A percentile compares a stretch with the other conserved stretches of the same genome.
phyloP scores from a whole-genome alignment of 106 monocot species.

The Cymbidium sinense region DNA sequence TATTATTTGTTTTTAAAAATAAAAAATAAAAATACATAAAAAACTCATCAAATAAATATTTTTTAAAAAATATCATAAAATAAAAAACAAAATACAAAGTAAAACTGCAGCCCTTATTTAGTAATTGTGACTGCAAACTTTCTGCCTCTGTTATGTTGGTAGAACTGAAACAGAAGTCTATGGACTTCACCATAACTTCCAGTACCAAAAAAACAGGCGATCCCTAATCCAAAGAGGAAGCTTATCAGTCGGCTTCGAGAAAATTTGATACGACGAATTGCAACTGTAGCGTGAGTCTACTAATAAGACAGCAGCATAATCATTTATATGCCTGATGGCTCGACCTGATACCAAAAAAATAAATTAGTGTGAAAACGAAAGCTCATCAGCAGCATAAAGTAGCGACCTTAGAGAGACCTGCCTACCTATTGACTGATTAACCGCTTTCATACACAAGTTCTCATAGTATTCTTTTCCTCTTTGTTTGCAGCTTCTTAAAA shows the following conservation, averaged over 20 bases:
- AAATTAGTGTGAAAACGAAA: background rate
- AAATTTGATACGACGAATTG: slow-evolving; percentile 19
- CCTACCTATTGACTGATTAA: slow-evolving; percentile 92
- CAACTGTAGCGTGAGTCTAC: slow-evolving; percentile 74
- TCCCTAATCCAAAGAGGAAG: slow-evolving; percentile 88
- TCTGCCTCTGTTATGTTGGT: slow-evolving; percentile 63
- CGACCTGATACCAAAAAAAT: slow-evolving; percentile 44
- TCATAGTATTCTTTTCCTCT: slow-evolving; percentile 94
- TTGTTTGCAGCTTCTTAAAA: slow-evolving; percentile 68
- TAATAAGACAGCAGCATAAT: slow-evolving; percentile 90
- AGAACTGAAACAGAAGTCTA: slow-evolving; percentile 61
- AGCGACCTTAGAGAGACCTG: background rate
- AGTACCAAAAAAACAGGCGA: slow-evolving; percentile 40
- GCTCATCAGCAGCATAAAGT: background rate
- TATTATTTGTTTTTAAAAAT: no score
- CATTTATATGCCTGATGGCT: slow-evolving; percentile 91
- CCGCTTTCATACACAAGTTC: slow-evolving; percentile 98
- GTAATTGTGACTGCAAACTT: background rate
- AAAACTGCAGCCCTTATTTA: no score
- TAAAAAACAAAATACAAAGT: no score
- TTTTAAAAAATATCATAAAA: no score
- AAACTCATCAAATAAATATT: no score
- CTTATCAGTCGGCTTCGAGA: slow-evolving; percentile 50
- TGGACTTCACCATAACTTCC: slow-evolving; percentile 89
- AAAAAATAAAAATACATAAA: no score